phyloP scores from a whole-genome alignment of 2,329 filamentous ascomycete species.

The Cryphonectria carpinicola region DNA sequence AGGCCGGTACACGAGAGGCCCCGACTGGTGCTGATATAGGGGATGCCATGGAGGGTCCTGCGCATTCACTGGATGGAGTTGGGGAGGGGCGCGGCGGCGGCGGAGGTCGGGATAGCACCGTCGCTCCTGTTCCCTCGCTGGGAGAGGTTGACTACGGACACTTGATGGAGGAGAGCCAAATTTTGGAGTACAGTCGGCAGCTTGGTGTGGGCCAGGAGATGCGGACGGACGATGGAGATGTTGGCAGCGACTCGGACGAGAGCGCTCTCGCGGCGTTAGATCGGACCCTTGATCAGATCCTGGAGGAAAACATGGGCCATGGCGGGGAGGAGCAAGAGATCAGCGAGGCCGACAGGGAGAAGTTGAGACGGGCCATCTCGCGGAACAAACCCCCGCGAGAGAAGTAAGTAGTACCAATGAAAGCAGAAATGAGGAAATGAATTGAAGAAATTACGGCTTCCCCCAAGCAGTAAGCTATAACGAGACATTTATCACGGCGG shows the following conservation, averaged over 20 bases:
- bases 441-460: not conserved
- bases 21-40: not conserved
- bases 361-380: not conserved
- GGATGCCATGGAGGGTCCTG: not conserved
- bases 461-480: not conserved
- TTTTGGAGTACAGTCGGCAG: not conserved
- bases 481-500: not conserved
- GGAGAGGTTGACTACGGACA: not conserved
- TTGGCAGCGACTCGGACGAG: not conserved
- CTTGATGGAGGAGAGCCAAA: not conserved
- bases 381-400: not conserved
- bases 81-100: not conserved
- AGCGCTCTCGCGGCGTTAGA: not conserved
- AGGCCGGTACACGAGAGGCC: not conserved
- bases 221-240: not conserved
- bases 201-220: not conserved
- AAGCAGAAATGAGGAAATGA: not conserved
- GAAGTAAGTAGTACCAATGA: not conserved
- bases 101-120: not conserved
- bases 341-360: conserved; percentile 1
- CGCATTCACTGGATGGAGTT: not conserved
- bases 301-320: not conserved
- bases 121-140: not conserved
- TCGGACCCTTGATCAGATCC: not conserved
- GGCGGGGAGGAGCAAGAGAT: conserved; percentile 1